Base-by-base conservation (phyloP, 495 filamentous ascomycete genomes). In the Aspergillus affinis region DNA sequence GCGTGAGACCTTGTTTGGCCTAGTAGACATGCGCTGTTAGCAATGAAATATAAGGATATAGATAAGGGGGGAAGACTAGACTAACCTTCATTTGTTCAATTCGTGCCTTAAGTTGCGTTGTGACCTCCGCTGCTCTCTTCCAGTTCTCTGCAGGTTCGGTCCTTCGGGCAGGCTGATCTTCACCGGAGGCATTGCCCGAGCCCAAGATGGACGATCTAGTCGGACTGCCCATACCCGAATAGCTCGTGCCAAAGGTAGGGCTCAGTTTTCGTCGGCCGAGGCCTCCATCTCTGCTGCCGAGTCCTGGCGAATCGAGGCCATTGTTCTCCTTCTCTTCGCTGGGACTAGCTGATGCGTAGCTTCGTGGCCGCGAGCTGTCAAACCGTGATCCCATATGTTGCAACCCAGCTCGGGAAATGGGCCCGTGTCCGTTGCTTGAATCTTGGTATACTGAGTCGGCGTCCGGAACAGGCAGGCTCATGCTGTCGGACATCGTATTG, bases 61-160 rank as follows among this genome's bases (percentile, higher is more conserved):
- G n/a, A 18, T 12, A 12, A 17, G 4, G 23, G 15, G 29, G n/a
- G 27, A 52, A 53, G 30, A 51, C 30, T 61, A 44, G 23, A 73
- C 83, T 49, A 63, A 88, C 86, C 84, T 89, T 89, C 86, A 89
- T 89, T 72, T 86, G 78, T 81, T 99, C 95, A 72, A 99, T 99
- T 73, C 93, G 84, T 48, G 92, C 89, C 80, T 98, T 99, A 67
- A 99, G 75, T 73, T 94, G 92, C 72, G 90, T 97, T 46, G 95
- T 99, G 12, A 99, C 95, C 78, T 99, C 95, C n/a, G 94, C 94
- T 29, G 95, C 95, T 65, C 95, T 79, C 79, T 93, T 95, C 92
- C 94, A 99, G 70, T 91, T 97, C 75, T 97, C 94, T 49, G 91
- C 88, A 13, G 86, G 88, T 48, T 86, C 83, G 15, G 75, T 64